Evolutionary conservation across 768 basidiomycete species (phyloP).

Genomic region (Rhodotorula graminis): DNA sequence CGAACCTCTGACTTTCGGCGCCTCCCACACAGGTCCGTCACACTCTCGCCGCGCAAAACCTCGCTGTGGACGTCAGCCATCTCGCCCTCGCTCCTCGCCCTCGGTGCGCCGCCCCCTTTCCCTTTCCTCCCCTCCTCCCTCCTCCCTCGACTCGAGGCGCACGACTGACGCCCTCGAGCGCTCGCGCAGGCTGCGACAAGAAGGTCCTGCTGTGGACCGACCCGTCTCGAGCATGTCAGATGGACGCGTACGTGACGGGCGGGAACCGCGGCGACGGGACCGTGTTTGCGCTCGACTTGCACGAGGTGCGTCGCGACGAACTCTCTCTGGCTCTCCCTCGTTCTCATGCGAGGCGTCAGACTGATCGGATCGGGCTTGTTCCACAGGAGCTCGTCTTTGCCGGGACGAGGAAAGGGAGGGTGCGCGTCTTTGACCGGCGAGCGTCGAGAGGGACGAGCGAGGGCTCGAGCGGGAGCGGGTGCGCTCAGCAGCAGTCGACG

Average conservation of each 20-base stretch:
- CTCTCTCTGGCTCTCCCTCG: neutral
- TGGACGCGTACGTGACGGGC: constrained; percentile 28
- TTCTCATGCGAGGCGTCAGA: too few species aligned
- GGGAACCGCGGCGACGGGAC: constrained; percentile 28
- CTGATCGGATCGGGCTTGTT: too few species aligned
- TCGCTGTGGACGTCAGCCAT: constrained; percentile 35
- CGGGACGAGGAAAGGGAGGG: constrained; percentile 16
- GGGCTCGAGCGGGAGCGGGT: neutral
- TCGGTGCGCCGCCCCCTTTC: constrained; percentile 16
- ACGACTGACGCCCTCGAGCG: too few species aligned
- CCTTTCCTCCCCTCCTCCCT: too few species aligned
- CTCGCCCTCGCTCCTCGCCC: constrained; percentile 19
- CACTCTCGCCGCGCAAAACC: constrained; percentile 32
- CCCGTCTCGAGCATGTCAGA: neutral
- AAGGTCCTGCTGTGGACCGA: constrained; percentile 22
- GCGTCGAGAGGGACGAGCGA: neutral
- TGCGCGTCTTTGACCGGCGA: constrained; percentile 19
- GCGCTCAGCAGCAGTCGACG: too few species aligned
- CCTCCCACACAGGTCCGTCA: neutral
- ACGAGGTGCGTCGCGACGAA: constrained; percentile 7
- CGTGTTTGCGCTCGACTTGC: constrained; percentile 30
- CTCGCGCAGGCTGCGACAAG: constrained; percentile 20
- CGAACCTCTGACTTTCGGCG: neutral
- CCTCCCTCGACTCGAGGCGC: too few species aligned
- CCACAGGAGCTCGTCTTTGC: constrained; percentile 22